Base-by-base conservation (phyloP, 1,139 yeast genomes). In the Yamadazyma trypodendri region DNA sequence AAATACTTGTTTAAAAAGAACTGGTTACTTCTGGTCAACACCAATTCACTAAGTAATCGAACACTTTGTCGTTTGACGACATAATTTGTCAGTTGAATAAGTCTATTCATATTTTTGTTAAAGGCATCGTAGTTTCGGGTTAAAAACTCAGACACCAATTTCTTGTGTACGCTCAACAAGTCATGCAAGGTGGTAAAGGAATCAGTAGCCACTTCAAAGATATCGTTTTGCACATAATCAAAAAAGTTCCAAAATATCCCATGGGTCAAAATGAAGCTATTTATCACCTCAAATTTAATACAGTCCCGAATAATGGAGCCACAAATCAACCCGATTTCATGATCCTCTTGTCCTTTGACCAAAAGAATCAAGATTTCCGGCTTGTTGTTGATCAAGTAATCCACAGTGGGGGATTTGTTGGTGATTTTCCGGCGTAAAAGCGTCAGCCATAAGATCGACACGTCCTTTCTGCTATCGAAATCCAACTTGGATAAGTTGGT, bases 21-120 rank as follows among this genome's bases (percentile, higher is more conserved):
- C 53, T 80, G 86, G 61, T 89, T 87, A 28, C 81, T 73, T 46
- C 90, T 75, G 41, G 80, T 79, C 41, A 87, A 70, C n/a, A 92
- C 82, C 48, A 92, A 68, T 41, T 82, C 85, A 16, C 85, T 78
- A 47, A 90, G 69, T 28, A 92, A 66, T 51, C 90, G 83, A 20
- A 89, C 80, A 34, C 95, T 82, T 61, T 92, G 98, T 44, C 98
- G 77, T 56, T 89, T 88, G 4, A 95, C 88, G 27, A 92, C 97
- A 58, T 92, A 92, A 58, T 86, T 89, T 16, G 78, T 77, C 36
- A 88, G 83, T 35, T 79, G 77, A 49, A 92, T 81, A 43, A 90
- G 64, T 43, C 70, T 70, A 57, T 86, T 88, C 49, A 88, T 82
- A 45, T 68, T 66, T 28, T 61, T 56, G 25, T 81, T 81, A 60